A percentile compares a stretch with the other conserved stretches of the same genome.
Evolutionary conservation across 2,329 filamentous ascomycete genomes (phyloP).

Genomic region (Stagonosporopsis rhizophila): DNA sequence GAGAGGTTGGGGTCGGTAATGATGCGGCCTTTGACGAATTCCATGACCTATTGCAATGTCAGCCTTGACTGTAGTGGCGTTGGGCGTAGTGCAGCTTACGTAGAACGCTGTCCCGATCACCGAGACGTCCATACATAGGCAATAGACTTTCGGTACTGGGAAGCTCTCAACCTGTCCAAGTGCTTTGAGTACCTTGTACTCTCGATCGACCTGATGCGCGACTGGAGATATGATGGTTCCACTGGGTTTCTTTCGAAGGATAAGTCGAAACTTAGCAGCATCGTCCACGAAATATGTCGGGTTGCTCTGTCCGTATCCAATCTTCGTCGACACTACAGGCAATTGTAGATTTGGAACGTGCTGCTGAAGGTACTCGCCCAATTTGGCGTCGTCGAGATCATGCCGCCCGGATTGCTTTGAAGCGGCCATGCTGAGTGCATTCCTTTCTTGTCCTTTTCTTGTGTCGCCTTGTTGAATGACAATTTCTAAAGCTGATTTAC

Average conservation of each 20-base stretch:
- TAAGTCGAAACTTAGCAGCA: constrained; percentile 69
- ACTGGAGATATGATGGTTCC: constrained; percentile 90
- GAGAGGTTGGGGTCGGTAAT: constrained; percentile 87
- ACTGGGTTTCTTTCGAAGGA: constrained; percentile 94
- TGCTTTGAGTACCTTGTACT: constrained; percentile 87
- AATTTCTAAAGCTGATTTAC: not conserved
- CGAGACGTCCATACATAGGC: constrained; percentile 79
- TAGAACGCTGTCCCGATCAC: constrained; percentile 93
- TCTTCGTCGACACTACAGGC: constrained; percentile 62
- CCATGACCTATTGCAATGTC: constrained; percentile 70
- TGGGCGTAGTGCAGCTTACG: constrained; percentile 25
- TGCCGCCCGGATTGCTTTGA: constrained; percentile 32
- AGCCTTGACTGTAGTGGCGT: not conserved
- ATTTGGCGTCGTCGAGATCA: constrained; percentile 39
- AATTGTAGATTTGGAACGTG: constrained; percentile 35
- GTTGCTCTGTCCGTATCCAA: constrained; percentile 96
- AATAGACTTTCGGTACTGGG: constrained; percentile 82
- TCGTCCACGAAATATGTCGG: constrained; percentile 91
- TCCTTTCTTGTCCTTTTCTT: not conserved
- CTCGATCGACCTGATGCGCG: constrained; percentile 93
- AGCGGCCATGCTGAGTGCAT: not conserved
- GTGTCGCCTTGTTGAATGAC: not conserved
- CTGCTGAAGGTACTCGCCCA: constrained; percentile 39
- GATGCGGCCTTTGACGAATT: constrained; percentile 90
- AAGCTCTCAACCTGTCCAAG: constrained; percentile 76